Conservation (phyloP, 2,329 filamentous ascomycete genomes). For the Thermoascus crustaceus region DNA sequence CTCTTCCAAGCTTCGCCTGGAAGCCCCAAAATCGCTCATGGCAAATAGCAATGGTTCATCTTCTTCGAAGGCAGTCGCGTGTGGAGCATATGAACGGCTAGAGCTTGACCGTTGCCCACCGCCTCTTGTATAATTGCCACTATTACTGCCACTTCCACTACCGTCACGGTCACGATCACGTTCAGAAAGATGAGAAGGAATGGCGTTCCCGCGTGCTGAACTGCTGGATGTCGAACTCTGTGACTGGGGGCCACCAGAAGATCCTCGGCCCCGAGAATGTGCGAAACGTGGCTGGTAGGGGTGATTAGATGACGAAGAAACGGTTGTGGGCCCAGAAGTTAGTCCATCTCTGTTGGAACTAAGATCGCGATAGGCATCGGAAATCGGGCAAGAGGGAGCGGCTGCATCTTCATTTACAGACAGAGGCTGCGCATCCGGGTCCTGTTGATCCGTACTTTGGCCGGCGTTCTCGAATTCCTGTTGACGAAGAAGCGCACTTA, state of each 20-base stretch:
- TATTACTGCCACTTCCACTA: slow-evolving; percentile 33
- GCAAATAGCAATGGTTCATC: slow-evolving; percentile 39
- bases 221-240: slow-evolving; percentile 34
- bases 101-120: slow-evolving; percentile 27
- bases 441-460: slow-evolving; percentile 14
- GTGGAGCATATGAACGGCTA: slow-evolving; percentile 22
- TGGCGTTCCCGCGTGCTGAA: slow-evolving; percentile 26
- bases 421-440: slow-evolving; percentile 12
- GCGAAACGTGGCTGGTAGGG: slow-evolving; percentile 33
- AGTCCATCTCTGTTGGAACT: slow-evolving; percentile 14
- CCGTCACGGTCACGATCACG: slow-evolving; percentile 31
- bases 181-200: slow-evolving; percentile 25
- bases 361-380: slow-evolving; percentile 13
- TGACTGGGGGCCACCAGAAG: slow-evolving; percentile 29
- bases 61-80: slow-evolving; percentile 27
- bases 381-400: slow-evolving; percentile 11
- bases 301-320: slow-evolving; percentile 24
- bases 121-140: slow-evolving; percentile 27
- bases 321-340: slow-evolving; percentile 16
- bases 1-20: slow-evolving; percentile 37
- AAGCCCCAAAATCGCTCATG: slow-evolving; percentile 39
- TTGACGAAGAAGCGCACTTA: slow-evolving; percentile 26
- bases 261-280: slow-evolving; percentile 29
- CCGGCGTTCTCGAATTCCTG: slow-evolving; percentile 22
- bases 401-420: slow-evolving; percentile 14